Percentiles rank a stretch among this genome's conserved stretches.
These are phyloP conservation scores for Irpex sp. DNA, from an alignment of 1,284 basidiomycete species.

Conservation along the genomic window DNA sequence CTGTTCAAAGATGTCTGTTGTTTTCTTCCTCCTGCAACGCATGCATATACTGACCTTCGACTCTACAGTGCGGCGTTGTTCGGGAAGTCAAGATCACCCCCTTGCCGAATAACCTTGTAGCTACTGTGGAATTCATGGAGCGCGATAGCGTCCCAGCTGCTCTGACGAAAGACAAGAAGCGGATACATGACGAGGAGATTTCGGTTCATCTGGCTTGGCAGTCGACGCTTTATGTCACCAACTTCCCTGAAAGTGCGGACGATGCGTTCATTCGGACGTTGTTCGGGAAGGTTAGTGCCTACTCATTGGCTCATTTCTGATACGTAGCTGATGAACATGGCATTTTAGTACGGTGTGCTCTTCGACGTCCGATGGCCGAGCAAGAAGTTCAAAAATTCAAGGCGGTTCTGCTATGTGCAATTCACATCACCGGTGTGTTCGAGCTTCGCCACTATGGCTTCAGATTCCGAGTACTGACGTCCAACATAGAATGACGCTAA, in stretches of 20 bases:
- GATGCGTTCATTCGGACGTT: conserved; percentile 72
- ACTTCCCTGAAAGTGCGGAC: conserved; percentile 86
- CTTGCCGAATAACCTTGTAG: conserved; percentile 53
- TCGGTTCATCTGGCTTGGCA: conserved; percentile 88
- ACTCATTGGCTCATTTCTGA: not conserved
- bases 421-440: conserved; percentile 73
- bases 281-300: conserved; percentile 63
- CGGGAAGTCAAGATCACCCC: conserved; percentile 75
- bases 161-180: conserved; percentile 91
- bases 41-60: not conserved
- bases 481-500: conserved; percentile 62
- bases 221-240: conserved; percentile 94
- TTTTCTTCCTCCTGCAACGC: not conserved
- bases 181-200: conserved; percentile 67
- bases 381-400: conserved; percentile 86
- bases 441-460: not conserved
- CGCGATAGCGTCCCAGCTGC: conserved; percentile 78
- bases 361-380: conserved; percentile 98
- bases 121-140: conserved; percentile 76
- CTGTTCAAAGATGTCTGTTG: conserved; percentile 82
- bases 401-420: conserved; percentile 95
- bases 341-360: conserved; percentile 73
- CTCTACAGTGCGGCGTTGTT: conserved; percentile 69
- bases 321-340: conserved; percentile 2
- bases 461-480: not conserved